These are phyloP conservation scores for Debaryomyces maramus DNA, from an alignment of 805 yeast species.

Conservation along the genomic window DNA sequence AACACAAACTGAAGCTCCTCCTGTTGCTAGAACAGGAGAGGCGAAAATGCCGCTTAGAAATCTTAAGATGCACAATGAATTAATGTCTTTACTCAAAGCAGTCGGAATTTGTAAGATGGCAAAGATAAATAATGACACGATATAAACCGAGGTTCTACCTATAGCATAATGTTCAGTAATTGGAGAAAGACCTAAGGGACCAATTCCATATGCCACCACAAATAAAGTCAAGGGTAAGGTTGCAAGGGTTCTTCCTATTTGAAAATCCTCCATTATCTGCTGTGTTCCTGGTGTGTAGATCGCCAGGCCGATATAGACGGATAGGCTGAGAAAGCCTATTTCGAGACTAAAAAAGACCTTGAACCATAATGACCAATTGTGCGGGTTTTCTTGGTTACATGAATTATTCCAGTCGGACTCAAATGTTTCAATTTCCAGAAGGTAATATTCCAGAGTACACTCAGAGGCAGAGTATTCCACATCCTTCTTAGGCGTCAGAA, in stretches of 20 bases:
- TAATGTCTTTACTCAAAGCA: conserved; percentile 48
- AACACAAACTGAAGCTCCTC: conserved; percentile 54
- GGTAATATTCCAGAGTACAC: no score
- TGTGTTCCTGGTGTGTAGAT: conserved; percentile 49
- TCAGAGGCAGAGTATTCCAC: no score
- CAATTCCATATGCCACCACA: conserved; percentile 58
- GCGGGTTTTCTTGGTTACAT: conserved; percentile 52
- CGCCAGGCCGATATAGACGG: conserved; percentile 54
- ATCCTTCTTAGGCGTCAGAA: no score
- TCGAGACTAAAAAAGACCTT: conserved; percentile 35
- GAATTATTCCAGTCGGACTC: conserved; percentile 31
- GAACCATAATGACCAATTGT: conserved; percentile 47
- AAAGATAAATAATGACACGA: conserved; percentile 45
- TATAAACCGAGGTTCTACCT: conserved; percentile 51
- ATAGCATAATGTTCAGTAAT: conserved; percentile 50
- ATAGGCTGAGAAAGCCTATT: conserved; percentile 42
- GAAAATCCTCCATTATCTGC: conserved; percentile 41
- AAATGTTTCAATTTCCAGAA: no score
- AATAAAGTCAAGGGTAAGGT: conserved; percentile 50
- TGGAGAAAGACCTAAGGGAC: conserved; percentile 57
- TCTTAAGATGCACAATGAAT: conserved; percentile 47
- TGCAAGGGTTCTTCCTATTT: conserved; percentile 42
- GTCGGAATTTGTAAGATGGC: conserved; percentile 51
- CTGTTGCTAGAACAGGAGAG: conserved; percentile 53
- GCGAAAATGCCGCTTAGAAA: conserved; percentile 52